Percentiles rank a stretch among this genome's conserved stretches.
Evolutionary conservation across 2,329 filamentous ascomycete species (phyloP).

Genomic region (Knufia petricola): DNA sequence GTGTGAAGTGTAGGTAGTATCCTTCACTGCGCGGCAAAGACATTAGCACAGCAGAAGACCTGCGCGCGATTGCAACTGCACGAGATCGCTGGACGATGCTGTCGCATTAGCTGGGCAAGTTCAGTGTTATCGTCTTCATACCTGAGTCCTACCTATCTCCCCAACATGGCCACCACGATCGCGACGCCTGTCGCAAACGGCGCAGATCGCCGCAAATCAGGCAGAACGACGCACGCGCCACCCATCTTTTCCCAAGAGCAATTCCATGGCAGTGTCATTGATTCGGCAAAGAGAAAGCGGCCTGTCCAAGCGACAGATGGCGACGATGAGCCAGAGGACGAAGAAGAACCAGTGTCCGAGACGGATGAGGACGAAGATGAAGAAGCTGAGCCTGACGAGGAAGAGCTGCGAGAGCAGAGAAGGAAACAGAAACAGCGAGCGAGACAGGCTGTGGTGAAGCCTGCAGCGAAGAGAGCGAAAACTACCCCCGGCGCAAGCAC

Average conservation of each 20-base stretch:
- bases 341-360: slow-evolving; percentile 21
- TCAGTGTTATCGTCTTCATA: no score
- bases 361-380: slow-evolving; percentile 23
- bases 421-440: slow-evolving; percentile 31
- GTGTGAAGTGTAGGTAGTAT: no score
- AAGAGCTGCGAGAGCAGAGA: slow-evolving; percentile 38
- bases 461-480: slow-evolving; percentile 46
- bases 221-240: slow-evolving; percentile 34
- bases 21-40: no score
- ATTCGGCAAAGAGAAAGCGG: slow-evolving; percentile 43
- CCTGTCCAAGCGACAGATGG: slow-evolving; percentile 29
- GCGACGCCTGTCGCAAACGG: slow-evolving; percentile 4
- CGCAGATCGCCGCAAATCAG: slow-evolving; percentile 35
- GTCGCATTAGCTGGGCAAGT: no score
- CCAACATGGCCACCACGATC: slow-evolving; percentile 1
- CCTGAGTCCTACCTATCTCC: background rate
- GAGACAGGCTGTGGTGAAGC: slow-evolving; percentile 31
- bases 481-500: slow-evolving; percentile 38
- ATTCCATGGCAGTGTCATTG: slow-evolving; percentile 24
- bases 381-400: slow-evolving; percentile 36
- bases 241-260: slow-evolving; percentile 33
- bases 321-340: slow-evolving; percentile 23
- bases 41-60: no score
- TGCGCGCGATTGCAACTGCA: no score
- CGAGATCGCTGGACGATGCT: no score